Percentiles rank a stretch among this genome's conserved stretches.
phyloP scores from a whole-genome alignment of 495 filamentous ascomycete genomes.

The Cladorrhinum samala region DNA sequence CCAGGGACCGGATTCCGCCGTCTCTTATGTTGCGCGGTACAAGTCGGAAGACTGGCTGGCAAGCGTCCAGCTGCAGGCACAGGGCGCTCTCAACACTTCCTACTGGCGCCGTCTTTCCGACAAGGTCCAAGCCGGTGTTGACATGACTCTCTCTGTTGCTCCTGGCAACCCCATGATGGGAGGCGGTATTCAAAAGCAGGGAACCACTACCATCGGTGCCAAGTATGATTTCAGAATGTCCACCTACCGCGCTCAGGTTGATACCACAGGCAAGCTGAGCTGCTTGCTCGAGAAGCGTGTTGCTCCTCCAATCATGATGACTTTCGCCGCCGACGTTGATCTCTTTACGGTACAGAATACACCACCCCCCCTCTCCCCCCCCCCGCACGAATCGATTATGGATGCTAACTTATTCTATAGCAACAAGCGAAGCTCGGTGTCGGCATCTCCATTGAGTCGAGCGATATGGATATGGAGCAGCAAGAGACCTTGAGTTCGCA shows the following conservation, averaged over 20 bases:
- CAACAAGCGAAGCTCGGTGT: conserved; percentile 93
- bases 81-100: conserved; percentile 79
- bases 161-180: conserved; percentile 65
- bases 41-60: conserved; percentile 87
- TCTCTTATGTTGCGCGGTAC: conserved; percentile 88
- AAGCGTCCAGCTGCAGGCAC: conserved; percentile 73
- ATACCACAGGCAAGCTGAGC: conserved; percentile 87
- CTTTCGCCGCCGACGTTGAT: conserved; percentile 96
- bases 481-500: conserved; percentile 57
- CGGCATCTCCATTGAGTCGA: conserved; percentile 87
- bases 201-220: conserved; percentile 81
- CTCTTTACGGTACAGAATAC: conserved; percentile 73
- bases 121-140: conserved; percentile 90
- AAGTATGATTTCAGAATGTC: conserved; percentile 98
- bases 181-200: conserved; percentile 69
- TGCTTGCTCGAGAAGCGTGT: conserved; percentile 93
- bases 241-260: conserved; percentile 90
- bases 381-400: too few relatives aligned
- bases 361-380: too few relatives aligned
- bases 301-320: conserved; percentile 80
- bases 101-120: conserved; percentile 96
- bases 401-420: conserved; percentile 43
- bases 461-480: conserved; percentile 87
- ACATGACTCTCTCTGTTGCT: conserved; percentile 80
- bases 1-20: conserved; percentile 71